Base-by-base conservation (phyloP, 2,329 filamentous ascomycete species). In the Neoscytalidium dimidiatum region DNA sequence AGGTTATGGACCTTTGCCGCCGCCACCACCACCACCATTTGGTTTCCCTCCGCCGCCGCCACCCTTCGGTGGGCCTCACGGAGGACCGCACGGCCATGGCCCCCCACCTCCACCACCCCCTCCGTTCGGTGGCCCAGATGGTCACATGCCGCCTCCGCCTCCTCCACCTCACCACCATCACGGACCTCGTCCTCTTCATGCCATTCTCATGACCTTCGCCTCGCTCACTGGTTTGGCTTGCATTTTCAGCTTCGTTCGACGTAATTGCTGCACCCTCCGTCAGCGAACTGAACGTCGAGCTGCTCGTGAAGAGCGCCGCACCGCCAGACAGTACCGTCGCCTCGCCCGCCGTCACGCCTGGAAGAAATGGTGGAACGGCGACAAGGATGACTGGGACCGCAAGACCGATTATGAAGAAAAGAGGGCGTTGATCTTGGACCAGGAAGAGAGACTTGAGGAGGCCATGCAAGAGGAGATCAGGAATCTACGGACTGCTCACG, bases 271-370 rank as follows among this genome's bases (percentile, higher is more conserved):
- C 68, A 82, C 82, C 60, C 78, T 80, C 26, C 81, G 83, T 33
- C 56, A 46, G 26, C 64, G 64, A 80, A 78, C 31, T 80, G 82
- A 65, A 82, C 81, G 13, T 65, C 79, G 84, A 28, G 80, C 83
- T 8, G 83, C 85, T 17, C 77, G 79, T 14, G 85, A 88, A 75
- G 84, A 87, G 72, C 80, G 84, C 58, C 77, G 80, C 31, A 83
- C 81, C 29, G 82, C 78, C 11, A 78, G 81, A 13, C 79, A 82
- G 7, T 88, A 87, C 69, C 81, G 80, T 48, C 78, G 81, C 33
- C 84, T 85, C 31, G 85, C 85, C 21, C 80, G 83, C 23, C 76
- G 81, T 31, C 82, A 84, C 52, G 78, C 80, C 44, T 81, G 83
- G 77, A 77, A 79, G 35, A 79, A 81, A 60, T 85, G 82, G 78